Conservation (phyloP, 78 protist genomes). For the Dictyostelium capitatum region DNA sequence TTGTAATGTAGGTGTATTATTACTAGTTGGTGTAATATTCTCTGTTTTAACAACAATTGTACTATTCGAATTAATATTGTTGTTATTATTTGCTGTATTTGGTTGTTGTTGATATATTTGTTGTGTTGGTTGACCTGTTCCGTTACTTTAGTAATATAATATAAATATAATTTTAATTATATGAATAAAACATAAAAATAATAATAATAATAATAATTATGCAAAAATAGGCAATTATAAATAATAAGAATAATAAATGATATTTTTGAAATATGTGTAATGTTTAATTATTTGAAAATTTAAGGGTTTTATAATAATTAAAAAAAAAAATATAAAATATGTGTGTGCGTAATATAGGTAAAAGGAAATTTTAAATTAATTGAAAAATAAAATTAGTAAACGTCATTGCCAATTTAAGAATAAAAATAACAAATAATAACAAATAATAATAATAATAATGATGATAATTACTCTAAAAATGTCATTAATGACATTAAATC, state of each 20-base stretch:
- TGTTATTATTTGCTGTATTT: neutral
- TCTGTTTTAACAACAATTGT: neutral
- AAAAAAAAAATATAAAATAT: no score
- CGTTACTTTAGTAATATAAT: neutral
- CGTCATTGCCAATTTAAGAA: no score
- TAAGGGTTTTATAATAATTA: no score
- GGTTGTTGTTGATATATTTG: neutral
- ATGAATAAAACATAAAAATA: neutral
- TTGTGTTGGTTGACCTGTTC: neutral
- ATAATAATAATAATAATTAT: neutral
- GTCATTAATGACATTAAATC: slow-evolving; percentile 77
- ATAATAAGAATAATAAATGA: neutral
- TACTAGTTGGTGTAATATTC: neutral
- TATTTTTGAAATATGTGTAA: no score
- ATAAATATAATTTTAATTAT: neutral
- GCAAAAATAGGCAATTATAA: no score
- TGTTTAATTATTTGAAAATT: neutral
- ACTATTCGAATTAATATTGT: neutral
- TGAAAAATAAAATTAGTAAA: no score
- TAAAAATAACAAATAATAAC: no score
- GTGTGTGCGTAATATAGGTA: no score
- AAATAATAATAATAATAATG: no score
- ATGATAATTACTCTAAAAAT: slow-evolving; percentile 70
- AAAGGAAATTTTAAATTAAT: no score
- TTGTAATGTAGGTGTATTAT: neutral